phyloP scores from a whole-genome alignment of 2,329 filamentous ascomycete genomes.

The Epichloe sibirici region DNA sequence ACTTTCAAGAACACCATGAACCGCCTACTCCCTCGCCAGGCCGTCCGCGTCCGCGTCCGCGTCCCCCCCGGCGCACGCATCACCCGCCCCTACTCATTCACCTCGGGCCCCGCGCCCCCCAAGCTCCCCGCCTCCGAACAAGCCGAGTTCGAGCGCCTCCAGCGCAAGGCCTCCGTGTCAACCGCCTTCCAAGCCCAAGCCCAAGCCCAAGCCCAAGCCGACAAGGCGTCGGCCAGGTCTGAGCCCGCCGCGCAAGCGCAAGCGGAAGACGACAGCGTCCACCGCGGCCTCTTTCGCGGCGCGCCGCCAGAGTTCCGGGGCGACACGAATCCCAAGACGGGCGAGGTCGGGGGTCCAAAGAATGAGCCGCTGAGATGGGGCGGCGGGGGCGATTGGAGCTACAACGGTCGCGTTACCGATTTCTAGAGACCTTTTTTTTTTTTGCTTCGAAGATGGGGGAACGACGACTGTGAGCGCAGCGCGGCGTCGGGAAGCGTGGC shows the following conservation, averaged over 20 bases:
- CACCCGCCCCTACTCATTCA: slow-evolving; percentile 28
- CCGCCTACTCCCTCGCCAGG: slow-evolving; percentile 4
- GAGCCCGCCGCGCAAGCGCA: slow-evolving; percentile 7
- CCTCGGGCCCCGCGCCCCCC: slow-evolving; percentile 57
- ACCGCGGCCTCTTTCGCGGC: slow-evolving; percentile 55
- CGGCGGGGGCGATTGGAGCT: slow-evolving; percentile 68
- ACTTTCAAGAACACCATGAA: not conserved
- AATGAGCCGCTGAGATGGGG: slow-evolving; percentile 93
- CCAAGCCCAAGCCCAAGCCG: slow-evolving; percentile 1
- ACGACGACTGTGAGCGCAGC: no score
- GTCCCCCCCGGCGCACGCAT: not conserved
- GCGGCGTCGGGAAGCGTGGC: not conserved
- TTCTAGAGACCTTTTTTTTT: slow-evolving; percentile 38
- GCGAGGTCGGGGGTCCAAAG: slow-evolving; percentile 93
- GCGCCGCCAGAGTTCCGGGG: slow-evolving; percentile 87
- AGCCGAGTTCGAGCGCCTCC: slow-evolving; percentile 79
- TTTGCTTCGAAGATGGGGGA: not conserved
- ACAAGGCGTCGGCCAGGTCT: no score
- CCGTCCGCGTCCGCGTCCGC: not conserved
- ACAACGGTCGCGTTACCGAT: slow-evolving; percentile 88
- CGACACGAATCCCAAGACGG: slow-evolving; percentile 83
- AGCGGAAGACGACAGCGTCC: slow-evolving; percentile 22
- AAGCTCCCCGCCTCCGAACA: slow-evolving; percentile 81
- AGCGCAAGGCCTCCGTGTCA: slow-evolving; percentile 45
- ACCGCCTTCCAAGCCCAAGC: slow-evolving; percentile 28